Base-by-base conservation (phyloP, 257 asterid genomes). In the Leptodermis oblonga region DNA sequence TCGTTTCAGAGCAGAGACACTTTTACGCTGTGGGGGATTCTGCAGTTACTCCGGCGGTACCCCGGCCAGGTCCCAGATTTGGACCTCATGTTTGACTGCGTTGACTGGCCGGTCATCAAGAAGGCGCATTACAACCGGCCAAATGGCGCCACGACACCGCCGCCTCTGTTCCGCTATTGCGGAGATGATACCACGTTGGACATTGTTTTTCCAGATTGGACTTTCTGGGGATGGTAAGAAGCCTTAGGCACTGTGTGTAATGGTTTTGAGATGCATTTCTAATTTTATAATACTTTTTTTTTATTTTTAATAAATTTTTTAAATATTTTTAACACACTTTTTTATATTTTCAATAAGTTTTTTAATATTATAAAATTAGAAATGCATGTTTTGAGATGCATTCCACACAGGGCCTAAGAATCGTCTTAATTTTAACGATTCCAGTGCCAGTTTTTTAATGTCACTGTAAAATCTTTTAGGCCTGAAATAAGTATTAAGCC, bases 31-130 rank as follows among this genome's bases (percentile, higher is more conserved):
- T 79, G 82, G 84, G 84, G 84, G 22, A 82, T 82, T 42, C 70
- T 82, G 39, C 86, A 82, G 72, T 68, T 82, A 76, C 69, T 82
- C 25, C 59, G 82, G 11, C 73, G 74, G 71, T 82, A 82, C 53
- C 82, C 84, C 5, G 82, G 86, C 14, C 74, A 76, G 56, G 20
- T 82, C 7, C 82, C 83, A 12, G 86, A 82, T 64, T 67, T 82
- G 79, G 86, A 82, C 66, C 51, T 82, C 23, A 82, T 82, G 86
- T 82, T 82, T 30, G 84, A 79, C 48, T 70, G 74, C 4, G 80
- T 68, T n/a, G 86, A 82, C 65, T 68, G 79, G 79, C 86, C 86
- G 2, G 83, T 82, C 58, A 34, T 79, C 13, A 67, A 68, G 39
- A 73, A 65, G 12, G 75, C 52, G 1, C 4, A 10, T 18, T 73